A percentile compares a stretch with the other conserved stretches of the same genome.
phyloP scores from a whole-genome alignment of 2,329 filamentous ascomycete genomes.

The Tolypocladium pustulatum region DNA sequence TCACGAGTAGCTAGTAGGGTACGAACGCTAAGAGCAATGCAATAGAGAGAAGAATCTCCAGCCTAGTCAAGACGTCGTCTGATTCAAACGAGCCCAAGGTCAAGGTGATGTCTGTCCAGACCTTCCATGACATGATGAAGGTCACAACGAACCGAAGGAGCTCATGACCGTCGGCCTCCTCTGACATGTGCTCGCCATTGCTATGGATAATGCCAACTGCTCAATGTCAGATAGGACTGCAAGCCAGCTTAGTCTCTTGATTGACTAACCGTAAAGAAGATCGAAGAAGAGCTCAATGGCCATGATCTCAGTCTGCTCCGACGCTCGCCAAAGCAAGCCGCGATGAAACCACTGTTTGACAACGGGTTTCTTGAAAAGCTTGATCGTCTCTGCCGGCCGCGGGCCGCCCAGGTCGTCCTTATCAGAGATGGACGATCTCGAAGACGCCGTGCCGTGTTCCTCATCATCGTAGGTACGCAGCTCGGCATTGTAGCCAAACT shows the following conservation, averaged over 20 bases:
- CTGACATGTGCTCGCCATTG: slow-evolving; percentile 50
- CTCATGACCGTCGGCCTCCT: slow-evolving; percentile 41
- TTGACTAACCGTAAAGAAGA: slow-evolving; percentile 37
- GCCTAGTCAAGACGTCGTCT: slow-evolving; percentile 47
- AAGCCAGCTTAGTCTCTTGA: neutral
- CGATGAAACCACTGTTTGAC: slow-evolving; percentile 58
- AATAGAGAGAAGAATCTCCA: slow-evolving; percentile 50
- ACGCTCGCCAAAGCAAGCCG: slow-evolving; percentile 51
- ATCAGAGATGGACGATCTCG: slow-evolving; percentile 9
- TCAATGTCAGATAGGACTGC: neutral
- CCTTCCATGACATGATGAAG: slow-evolving; percentile 53
- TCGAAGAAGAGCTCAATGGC: slow-evolving; percentile 57
- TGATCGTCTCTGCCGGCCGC: slow-evolving; percentile 34
- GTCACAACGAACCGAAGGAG: slow-evolving; percentile 50
- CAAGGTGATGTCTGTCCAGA: slow-evolving; percentile 49
- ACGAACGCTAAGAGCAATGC: slow-evolving; percentile 46
- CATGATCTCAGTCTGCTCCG: slow-evolving; percentile 47
- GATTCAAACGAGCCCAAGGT: slow-evolving; percentile 52
- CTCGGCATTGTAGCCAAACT: slow-evolving; percentile 52
- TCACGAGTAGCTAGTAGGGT: neutral
- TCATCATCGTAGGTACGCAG: slow-evolving; percentile 35
- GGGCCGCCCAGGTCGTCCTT: slow-evolving; percentile 1
- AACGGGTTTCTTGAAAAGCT: slow-evolving; percentile 47
- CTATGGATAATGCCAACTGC: slow-evolving; percentile 51
- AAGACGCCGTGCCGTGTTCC: slow-evolving; percentile 6